Percentiles rank a stretch among this genome's conserved stretches.
Conservation (phyloP, 2,329 filamentous ascomycete genomes). For the Sporothrix schenckii region DNA sequence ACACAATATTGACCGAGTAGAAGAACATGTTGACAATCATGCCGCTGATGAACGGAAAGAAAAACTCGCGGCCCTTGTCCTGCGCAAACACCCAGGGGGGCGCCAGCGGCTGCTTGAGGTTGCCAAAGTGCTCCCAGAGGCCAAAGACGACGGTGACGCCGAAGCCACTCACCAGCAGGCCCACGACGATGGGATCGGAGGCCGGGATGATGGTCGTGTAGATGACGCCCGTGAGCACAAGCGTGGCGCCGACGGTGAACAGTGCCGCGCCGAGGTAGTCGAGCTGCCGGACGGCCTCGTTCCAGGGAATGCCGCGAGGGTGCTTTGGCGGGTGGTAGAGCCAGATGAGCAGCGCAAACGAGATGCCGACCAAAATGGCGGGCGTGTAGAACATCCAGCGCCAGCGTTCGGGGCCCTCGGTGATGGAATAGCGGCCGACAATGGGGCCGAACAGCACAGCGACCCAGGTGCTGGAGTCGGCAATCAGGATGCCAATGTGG, state of each 20-base stretch:
- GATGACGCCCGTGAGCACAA: slow-evolving; percentile 47
- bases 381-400: slow-evolving; percentile 51
- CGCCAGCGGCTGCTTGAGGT: slow-evolving; percentile 46
- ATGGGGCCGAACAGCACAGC: slow-evolving; percentile 52
- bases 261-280: slow-evolving; percentile 46
- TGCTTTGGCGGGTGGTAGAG: slow-evolving; percentile 42
- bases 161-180: slow-evolving; percentile 43
- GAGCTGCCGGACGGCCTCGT: slow-evolving; percentile 43
- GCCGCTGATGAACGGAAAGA: slow-evolving; percentile 22
- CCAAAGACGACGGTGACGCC: slow-evolving; percentile 43
- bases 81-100: slow-evolving; percentile 51
- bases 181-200: slow-evolving; percentile 44
- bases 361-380: slow-evolving; percentile 49
- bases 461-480: slow-evolving; percentile 48
- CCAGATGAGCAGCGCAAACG: slow-evolving; percentile 48
- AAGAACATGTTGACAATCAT: slow-evolving; percentile 31
- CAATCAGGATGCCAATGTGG: slow-evolving; percentile 49
- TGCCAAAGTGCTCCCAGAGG: slow-evolving; percentile 46
- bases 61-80: slow-evolving; percentile 45
- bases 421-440: slow-evolving; percentile 47
- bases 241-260: slow-evolving; percentile 44
- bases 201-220: slow-evolving; percentile 45
- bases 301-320: slow-evolving; percentile 43
- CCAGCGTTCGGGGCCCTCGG: slow-evolving; percentile 45
- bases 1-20: slow-evolving; percentile 39